Percentiles rank a stretch among this genome's conserved stretches.
phyloP scores from a whole-genome alignment of 1,284 basidiomycete genomes.

The Trametes versicolor region DNA sequence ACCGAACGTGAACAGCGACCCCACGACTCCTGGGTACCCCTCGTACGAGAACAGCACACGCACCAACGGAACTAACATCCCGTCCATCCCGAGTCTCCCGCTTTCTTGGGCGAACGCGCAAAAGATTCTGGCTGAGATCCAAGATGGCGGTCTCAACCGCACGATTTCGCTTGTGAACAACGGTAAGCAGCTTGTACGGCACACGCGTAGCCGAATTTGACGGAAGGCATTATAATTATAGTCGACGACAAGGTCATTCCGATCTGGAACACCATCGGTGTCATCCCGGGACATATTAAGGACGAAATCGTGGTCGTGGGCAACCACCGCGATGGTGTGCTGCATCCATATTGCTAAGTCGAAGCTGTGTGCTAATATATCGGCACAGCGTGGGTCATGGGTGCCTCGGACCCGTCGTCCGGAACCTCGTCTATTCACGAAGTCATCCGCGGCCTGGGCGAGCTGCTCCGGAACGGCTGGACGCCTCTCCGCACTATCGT shows the following conservation, averaged over 20 bases:
- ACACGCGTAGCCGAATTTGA: not conserved
- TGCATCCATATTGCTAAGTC: not conserved
- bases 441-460: slow-evolving; percentile 82
- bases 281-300: slow-evolving; percentile 87
- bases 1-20: slow-evolving; percentile 60
- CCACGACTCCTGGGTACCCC: slow-evolving; percentile 89
- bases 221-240: slow-evolving; percentile 30
- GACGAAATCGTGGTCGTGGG: slow-evolving; percentile 91
- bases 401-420: slow-evolving; percentile 86
- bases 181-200: slow-evolving; percentile 48
- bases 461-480: slow-evolving; percentile 81
- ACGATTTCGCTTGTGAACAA: slow-evolving; percentile 71
- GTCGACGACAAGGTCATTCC: slow-evolving; percentile 81
- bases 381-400: slow-evolving; percentile 60
- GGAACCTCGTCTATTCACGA: slow-evolving; percentile 88
- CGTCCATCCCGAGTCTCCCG: slow-evolving; percentile 83
- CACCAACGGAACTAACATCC: slow-evolving; percentile 72
- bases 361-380: not conserved
- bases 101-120: slow-evolving; percentile 77
- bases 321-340: slow-evolving; percentile 84
- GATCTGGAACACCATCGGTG: slow-evolving; percentile 88
- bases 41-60: slow-evolving; percentile 87
- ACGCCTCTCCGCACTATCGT: slow-evolving; percentile 88
- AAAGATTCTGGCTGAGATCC: slow-evolving; percentile 67
- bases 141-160: slow-evolving; percentile 48